Percentiles rank a stretch among this genome's conserved stretches.
phyloP scores from a whole-genome alignment of 768 basidiomycete species.

The Chalciporus chontae region DNA sequence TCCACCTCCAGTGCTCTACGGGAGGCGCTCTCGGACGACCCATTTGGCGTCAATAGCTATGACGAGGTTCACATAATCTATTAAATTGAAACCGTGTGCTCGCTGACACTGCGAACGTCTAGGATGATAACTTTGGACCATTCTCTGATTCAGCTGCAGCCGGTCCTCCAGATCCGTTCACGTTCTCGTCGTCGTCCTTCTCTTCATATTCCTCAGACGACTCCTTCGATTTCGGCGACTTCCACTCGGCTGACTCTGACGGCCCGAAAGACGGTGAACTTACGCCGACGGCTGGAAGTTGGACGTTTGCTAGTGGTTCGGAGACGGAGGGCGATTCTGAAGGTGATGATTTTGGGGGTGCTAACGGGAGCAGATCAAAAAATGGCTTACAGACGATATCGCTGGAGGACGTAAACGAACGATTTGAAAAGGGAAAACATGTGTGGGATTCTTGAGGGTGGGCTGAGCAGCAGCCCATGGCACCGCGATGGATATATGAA shows the following conservation, averaged over 20 bases:
- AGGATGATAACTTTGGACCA: constrained; percentile 74
- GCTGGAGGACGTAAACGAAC: constrained; percentile 23
- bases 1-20: constrained; percentile 28
- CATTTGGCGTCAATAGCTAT: constrained; percentile 41
- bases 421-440: constrained; percentile 15
- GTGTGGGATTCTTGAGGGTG: constrained; percentile 15
- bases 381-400: constrained; percentile 28
- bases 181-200: constrained; percentile 39
- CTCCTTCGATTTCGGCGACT: constrained; percentile 79
- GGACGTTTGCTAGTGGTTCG: constrained; percentile 56
- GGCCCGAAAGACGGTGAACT: constrained; percentile 38
- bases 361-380: constrained; percentile 7
- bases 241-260: constrained; percentile 47
- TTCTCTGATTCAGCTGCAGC: constrained; percentile 65
- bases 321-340: constrained; percentile 30
- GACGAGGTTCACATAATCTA: constrained; percentile 46
- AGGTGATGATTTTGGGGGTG: constrained; percentile 29
- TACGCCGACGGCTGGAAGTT: constrained; percentile 66
- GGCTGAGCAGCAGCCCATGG: neutral
- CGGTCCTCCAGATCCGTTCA: constrained; percentile 52
- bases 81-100: neutral
- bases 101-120: constrained; percentile 3
- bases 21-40: constrained; percentile 42
- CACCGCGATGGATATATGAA: constrained; percentile 1
- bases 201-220: constrained; percentile 61